phyloP scores from a whole-genome alignment of 495 filamentous ascomycete genomes.

The Aspergillus cavernicola region DNA sequence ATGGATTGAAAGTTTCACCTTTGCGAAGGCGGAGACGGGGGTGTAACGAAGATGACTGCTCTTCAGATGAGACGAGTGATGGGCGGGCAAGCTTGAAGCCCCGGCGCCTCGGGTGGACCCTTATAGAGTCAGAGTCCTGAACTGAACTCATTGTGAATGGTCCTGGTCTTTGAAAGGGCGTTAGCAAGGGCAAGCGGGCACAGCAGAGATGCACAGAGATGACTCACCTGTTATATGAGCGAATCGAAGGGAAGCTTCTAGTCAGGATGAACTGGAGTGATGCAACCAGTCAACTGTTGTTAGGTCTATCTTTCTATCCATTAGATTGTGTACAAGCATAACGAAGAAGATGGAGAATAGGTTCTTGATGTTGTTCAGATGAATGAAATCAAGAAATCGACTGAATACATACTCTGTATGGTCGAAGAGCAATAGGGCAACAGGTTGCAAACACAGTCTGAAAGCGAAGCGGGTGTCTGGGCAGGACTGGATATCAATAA shows the following conservation, averaged over 20 bases:
- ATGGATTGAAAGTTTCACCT: slow-evolving; percentile 51
- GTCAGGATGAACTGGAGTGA: neutral
- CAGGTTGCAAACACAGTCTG: too few species aligned
- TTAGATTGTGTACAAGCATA: neutral
- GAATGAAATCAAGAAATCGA: neutral
- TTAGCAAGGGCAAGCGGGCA: slow-evolving; percentile 8
- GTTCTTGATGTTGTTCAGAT: neutral
- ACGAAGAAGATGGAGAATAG: neutral
- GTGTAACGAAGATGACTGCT: slow-evolving; percentile 9
- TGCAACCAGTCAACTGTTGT: neutral
- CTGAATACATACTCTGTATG: slow-evolving; percentile 3
- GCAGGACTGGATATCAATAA: neutral
- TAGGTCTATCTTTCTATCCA: neutral
- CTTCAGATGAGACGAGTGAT: slow-evolving; percentile 23
- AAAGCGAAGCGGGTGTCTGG: neutral
- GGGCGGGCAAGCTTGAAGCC: slow-evolving; percentile 31
- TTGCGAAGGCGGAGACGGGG: slow-evolving; percentile 40
- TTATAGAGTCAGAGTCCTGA: slow-evolving; percentile 13
- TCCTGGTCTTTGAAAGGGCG: neutral
- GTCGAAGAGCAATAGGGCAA: too few species aligned
- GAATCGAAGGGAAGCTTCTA: slow-evolving; percentile 11
- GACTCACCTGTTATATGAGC: slow-evolving; percentile 8
- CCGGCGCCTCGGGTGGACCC: slow-evolving; percentile 19
- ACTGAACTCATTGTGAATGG: slow-evolving; percentile 10
- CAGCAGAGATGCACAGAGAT: slow-evolving; percentile 2